Conservation (phyloP, 2,329 filamentous ascomycete species). For the Graphium sp. region DNA sequence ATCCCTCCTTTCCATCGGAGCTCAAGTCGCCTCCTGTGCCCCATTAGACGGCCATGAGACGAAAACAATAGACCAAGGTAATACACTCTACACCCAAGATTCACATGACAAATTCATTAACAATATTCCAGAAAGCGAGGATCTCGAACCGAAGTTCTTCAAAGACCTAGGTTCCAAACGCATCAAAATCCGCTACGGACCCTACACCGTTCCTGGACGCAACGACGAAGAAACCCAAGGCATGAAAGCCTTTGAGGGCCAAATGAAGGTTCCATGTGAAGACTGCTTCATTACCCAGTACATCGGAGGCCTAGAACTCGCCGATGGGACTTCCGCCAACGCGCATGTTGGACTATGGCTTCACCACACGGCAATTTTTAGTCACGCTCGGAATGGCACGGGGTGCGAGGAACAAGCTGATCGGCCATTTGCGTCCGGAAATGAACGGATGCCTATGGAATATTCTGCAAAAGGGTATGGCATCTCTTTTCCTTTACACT, state of each 20-base stretch:
- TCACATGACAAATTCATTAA: too few species aligned
- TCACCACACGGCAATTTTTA: slow-evolving; percentile 9
- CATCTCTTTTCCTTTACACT: background rate
- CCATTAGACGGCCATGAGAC: too few species aligned
- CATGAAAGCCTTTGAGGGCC: slow-evolving; percentile 6
- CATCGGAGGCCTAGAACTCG: slow-evolving; percentile 11
- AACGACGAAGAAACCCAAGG: slow-evolving; percentile 5
- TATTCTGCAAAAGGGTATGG: slow-evolving; percentile 8
- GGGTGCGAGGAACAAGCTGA: slow-evolving; percentile 1
- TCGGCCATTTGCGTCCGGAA: slow-evolving; percentile 9
- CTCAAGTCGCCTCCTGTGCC: too few species aligned
- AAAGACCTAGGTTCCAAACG: slow-evolving; percentile 6
- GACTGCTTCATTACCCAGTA: slow-evolving; percentile 12
- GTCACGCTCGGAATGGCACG: background rate
- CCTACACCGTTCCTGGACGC: slow-evolving; percentile 7
- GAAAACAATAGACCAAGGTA: too few species aligned
- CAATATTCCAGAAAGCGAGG: background rate
- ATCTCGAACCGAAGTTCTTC: slow-evolving; percentile 7
- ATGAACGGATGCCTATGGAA: slow-evolving; percentile 8
- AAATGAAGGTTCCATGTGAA: slow-evolving; percentile 7
- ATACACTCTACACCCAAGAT: too few species aligned
- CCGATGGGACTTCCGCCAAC: slow-evolving; percentile 13
- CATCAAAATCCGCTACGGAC: slow-evolving; percentile 8
- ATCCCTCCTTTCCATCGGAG: too few species aligned
- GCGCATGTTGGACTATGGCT: slow-evolving; percentile 13